These are phyloP conservation scores for Rhynchosporium graminicola DNA, from an alignment of 2,329 filamentous ascomycete genomes.

Conservation along the genomic window DNA sequence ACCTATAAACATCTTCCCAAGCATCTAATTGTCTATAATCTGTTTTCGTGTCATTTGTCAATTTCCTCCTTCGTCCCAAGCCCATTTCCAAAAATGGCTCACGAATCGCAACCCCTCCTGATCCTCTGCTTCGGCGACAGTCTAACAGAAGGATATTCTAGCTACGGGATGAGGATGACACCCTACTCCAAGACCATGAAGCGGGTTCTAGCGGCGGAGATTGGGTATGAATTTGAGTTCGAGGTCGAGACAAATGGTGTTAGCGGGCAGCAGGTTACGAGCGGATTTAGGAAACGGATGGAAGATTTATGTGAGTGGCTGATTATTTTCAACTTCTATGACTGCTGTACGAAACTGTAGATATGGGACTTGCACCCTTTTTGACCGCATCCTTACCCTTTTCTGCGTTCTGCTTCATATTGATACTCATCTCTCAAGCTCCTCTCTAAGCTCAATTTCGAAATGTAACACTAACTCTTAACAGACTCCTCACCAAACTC, in stretches of 20 bases:
- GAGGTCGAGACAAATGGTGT: conserved; percentile 27
- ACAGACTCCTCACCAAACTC: not conserved
- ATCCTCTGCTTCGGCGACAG: conserved; percentile 36
- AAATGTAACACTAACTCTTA: not conserved
- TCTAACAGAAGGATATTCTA: conserved; percentile 58
- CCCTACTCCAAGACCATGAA: conserved; percentile 57
- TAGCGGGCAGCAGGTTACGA: conserved; percentile 31
- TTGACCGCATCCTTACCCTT: not conserved
- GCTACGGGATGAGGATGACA: conserved; percentile 46
- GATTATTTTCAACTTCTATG: too few species aligned
- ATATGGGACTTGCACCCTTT: too few species aligned
- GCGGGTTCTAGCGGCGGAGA: conserved; percentile 48
- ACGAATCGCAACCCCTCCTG: conserved; percentile 13
- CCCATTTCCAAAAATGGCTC: not conserved
- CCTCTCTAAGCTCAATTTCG: too few species aligned
- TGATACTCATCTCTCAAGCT: not conserved
- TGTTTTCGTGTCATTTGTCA: too few species aligned
- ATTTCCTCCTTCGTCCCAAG: too few species aligned
- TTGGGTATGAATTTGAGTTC: conserved; percentile 39
- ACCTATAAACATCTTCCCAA: too few species aligned
- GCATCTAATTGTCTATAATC: too few species aligned
- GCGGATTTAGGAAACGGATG: conserved; percentile 27
- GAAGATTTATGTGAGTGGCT: conserved; percentile 19
- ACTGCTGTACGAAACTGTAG: too few species aligned
- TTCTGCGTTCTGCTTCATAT: not conserved